phyloP scores from a whole-genome alignment of 73 alveolate genomes.

The Tetrahymena borealis region DNA sequence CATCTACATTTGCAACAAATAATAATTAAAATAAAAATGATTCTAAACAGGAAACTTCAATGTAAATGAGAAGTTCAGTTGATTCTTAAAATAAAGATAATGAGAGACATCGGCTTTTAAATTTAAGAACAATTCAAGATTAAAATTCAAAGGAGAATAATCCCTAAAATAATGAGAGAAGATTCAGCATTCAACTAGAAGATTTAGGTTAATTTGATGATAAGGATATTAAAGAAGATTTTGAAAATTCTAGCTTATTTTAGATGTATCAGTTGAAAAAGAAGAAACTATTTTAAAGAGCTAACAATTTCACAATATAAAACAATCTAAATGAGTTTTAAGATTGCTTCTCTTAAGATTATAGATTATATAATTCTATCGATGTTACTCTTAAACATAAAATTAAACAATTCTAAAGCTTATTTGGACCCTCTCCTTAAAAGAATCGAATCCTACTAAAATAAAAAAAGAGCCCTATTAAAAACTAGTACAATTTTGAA shows the following conservation, averaged over 20 bases:
- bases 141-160: too few species aligned
- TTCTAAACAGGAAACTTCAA: neutral
- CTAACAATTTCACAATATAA: neutral
- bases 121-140: too few species aligned
- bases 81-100: too few species aligned
- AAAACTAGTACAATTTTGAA: neutral
- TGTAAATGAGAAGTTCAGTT: too few species aligned
- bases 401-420: neutral
- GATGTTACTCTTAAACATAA: neutral
- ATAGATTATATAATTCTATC: neutral
- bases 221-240: neutral
- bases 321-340: neutral
- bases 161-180: neutral
- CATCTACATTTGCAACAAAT: neutral
- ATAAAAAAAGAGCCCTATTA: neutral
- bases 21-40: neutral
- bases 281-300: neutral
- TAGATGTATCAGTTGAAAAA: neutral
- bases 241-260: neutral
- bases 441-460: neutral
- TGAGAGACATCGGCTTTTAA: too few species aligned
- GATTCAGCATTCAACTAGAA: neutral
- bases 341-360: neutral
- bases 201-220: neutral
- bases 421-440: neutral